Conservation (phyloP, 1,284 basidiomycete species). For the Rhodotorula sp. region DNA sequence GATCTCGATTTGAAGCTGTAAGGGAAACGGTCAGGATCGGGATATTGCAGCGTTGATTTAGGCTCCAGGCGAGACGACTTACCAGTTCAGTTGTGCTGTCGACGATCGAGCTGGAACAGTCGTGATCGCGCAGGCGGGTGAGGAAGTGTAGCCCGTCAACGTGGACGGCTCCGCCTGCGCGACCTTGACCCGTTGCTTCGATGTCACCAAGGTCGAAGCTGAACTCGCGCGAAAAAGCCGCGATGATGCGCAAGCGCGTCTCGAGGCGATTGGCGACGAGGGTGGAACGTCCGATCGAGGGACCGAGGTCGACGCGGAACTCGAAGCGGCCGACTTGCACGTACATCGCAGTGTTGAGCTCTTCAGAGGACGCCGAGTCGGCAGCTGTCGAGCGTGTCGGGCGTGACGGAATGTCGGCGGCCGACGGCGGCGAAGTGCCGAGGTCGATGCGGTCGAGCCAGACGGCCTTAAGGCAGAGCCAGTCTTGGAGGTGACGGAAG, state of each 20-base stretch:
- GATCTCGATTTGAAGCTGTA: conserved; percentile 23
- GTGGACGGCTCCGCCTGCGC: neutral
- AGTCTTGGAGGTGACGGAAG: conserved; percentile 78
- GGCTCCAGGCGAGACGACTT: neutral
- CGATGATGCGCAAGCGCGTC: conserved; percentile 7
- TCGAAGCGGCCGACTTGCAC: conserved; percentile 10
- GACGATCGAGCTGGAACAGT: neutral
- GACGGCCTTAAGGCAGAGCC: conserved; percentile 84
- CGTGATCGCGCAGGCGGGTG: conserved; percentile 13
- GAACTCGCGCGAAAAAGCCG: conserved; percentile 3
- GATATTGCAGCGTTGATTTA: no score
- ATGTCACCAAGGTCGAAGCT: conserved; percentile 5
- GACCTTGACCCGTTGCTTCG: conserved; percentile 15
- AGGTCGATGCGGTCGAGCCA: conserved; percentile 73
- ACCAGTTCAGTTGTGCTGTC: conserved; percentile 8
- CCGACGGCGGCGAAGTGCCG: neutral
- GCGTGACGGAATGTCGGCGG: neutral
- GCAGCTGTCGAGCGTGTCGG: no score
- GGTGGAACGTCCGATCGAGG: conserved; percentile 17
- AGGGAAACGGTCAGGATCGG: neutral
- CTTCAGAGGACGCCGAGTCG: neutral
- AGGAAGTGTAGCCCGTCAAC: conserved; percentile 9
- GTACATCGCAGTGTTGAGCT: neutral
- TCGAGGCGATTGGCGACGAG: conserved; percentile 1
- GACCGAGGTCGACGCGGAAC: conserved; percentile 23